Percentiles rank a stretch among this genome's conserved stretches.
These are phyloP conservation scores for Aphanocladium album DNA, from an alignment of 2,329 filamentous ascomycete genomes.

Conservation along the genomic window DNA sequence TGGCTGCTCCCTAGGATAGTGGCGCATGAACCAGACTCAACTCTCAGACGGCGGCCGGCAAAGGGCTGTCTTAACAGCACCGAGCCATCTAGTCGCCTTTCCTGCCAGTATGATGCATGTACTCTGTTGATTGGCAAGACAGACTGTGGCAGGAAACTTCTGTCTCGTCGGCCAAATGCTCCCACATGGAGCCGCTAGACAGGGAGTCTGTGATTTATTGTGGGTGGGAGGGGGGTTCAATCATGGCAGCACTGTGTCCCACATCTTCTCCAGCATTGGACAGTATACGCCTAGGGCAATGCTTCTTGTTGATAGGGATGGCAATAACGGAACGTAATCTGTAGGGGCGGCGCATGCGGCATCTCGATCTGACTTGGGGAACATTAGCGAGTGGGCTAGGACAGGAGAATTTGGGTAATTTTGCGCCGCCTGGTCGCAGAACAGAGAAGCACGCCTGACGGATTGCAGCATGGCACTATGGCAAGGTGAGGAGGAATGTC, in stretches of 20 bases:
- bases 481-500: background rate
- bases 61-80: background rate
- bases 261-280: background rate
- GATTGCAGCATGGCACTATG: background rate
- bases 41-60: background rate
- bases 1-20: background rate
- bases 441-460: background rate
- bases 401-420: background rate
- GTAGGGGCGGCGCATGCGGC: background rate
- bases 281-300: background rate
- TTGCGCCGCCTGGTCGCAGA: background rate
- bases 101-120: background rate
- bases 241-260: too few species aligned
- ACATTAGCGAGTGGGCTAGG: background rate
- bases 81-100: background rate
- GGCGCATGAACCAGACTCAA: background rate
- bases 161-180: background rate
- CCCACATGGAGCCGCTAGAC: background rate
- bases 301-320: background rate
- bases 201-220: background rate
- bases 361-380: background rate
- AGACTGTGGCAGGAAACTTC: background rate
- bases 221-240: background rate
- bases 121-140: background rate
- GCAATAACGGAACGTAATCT: background rate